Base-by-base conservation (phyloP, 2,329 filamentous ascomycete species). In the Exophiala lecanii-corni region DNA sequence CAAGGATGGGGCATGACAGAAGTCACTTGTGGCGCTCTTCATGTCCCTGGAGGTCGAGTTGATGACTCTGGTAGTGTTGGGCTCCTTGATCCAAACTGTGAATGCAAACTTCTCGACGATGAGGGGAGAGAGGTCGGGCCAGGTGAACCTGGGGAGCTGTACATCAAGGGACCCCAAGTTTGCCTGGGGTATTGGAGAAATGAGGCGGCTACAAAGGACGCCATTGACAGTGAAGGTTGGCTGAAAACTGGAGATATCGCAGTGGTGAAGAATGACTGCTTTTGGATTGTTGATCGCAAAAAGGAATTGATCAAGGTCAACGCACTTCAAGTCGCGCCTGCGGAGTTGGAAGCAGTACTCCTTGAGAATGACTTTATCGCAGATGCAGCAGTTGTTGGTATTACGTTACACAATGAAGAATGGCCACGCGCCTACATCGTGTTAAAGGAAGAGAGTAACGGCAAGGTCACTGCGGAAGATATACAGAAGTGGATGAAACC, bases 181-280 rank as follows among this genome's bases (percentile, higher is more conserved):
- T 53, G 68, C n/a, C 53, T 55, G 20, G 59, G 58, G 23, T 70
- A 70, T 57, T 63, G 60, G 45, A 59, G 60, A 21, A 61, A 62
- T n/a, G 51, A 53, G 2, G 55, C 63, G 25, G 65, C 65, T 20
- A 61, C 60, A 36, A 45, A 26, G 28, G 48, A 51, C 60, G 92
- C 88, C n/a, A 43, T 47, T 19, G 50, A 49, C 5, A 72, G 81
- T 1, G 81, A 89, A 54, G 73, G 73, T 9, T 91, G 87, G 79
- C 80, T 94, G 73, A 78, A 76, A 32, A 95, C 89, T 0, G 89
- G 89, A 3, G 89, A 95, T 56, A 86, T 94, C 60, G 87, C 83
- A 0, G 69, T 91, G 3, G 69, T 92, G 5, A 74, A 75, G 3
- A 68, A 81, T 51, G 85, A 94, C 62, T 88, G 95, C 58, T 63